Evolutionary conservation across 1,284 basidiomycete genomes (phyloP), one percentile per base, ranked within the genome.

Genomic region (Moesziomyces antarcticus): DNA sequence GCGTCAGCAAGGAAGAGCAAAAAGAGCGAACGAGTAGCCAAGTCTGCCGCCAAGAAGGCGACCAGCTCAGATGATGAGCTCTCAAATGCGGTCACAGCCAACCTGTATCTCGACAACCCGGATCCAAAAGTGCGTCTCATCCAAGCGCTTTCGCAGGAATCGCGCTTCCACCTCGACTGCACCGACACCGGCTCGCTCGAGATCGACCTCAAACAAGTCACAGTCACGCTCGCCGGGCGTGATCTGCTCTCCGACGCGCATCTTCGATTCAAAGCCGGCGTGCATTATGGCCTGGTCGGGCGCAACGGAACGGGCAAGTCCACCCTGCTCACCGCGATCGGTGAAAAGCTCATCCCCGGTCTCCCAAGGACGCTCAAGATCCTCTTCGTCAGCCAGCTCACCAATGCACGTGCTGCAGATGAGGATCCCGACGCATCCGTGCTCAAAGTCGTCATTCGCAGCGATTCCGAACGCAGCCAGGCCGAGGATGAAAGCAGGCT

Each of bases 241-340:
- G 88, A 89, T 37, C 81, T 90, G 10, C 82, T 90, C n/a, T 78
- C 82, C 5, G 87, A 88, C 66, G 86, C 87, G 0, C 86, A 88
- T 61, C 81, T 90, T 10, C 85, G 87, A 67, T 80, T 90, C 41
- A 88, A 88, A 73, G 84, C 84, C 7, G 87, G 88, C 13, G 84
- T 87, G 8, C 85, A 86, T 44, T 89, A 89, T 80, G 88, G 85
- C 13, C 83, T 89, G 51, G 84, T 88, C 3, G 88, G 88, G 6
- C 69, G 88, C 27, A 90, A 90, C 78, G 89, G 89, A 0, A 85
- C 86, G n/a, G 89, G 89, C 22, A 90, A 90, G 78, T 66, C 57
- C 13, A 78, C 87, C 0, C 71, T 88, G 6, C 69, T 88, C n/a
- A 79, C 82, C 24, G 86, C 87, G 16, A 79, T 89, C 14, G 83